Evolutionary conservation across 768 basidiomycete genomes (phyloP).

Genomic region (Cystoderma amianthinum): DNA sequence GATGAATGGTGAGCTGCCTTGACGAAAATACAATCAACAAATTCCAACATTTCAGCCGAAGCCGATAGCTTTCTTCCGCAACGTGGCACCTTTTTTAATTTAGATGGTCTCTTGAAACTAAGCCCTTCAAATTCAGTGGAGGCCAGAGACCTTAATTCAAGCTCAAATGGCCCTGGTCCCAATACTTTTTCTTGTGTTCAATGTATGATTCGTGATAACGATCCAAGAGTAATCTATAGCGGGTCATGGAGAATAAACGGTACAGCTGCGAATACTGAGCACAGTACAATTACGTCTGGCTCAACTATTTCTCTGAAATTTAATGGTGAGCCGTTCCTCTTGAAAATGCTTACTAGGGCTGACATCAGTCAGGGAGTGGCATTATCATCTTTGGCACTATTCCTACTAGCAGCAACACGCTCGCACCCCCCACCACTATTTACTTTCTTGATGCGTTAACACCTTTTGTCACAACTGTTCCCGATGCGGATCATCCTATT

Average conservation of each 20-base stretch:
- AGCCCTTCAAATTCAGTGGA: too few species aligned
- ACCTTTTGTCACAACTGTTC: conserved; percentile 27
- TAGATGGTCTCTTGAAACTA: too few species aligned
- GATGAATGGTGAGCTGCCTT: too few species aligned
- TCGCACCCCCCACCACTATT: conserved; percentile 27
- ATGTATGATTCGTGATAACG: conserved; percentile 24
- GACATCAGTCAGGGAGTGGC: conserved; percentile 27
- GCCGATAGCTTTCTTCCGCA: too few species aligned
- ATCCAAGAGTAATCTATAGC: conserved; percentile 24
- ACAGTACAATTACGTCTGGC: conserved; percentile 23
- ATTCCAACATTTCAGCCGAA: too few species aligned
- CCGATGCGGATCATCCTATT: conserved; percentile 22
- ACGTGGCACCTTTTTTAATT: too few species aligned
- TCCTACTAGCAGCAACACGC: conserved; percentile 26
- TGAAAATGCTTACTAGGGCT: background rate
- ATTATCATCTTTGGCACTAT: conserved; percentile 40
- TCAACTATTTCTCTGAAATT: conserved; percentile 27
- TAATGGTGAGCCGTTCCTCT: conserved; percentile 20
- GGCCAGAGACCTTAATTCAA: too few species aligned
- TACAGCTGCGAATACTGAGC: conserved; percentile 21
- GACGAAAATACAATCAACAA: too few species aligned
- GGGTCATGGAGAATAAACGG: conserved; percentile 27
- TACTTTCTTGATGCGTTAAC: conserved; percentile 28
- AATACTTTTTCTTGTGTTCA: conserved; percentile 11
- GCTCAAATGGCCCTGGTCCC: conserved; percentile 5